Evolutionary conservation across 345 rosid genomes (phyloP).

Genomic region (Raphanus raphanistrum): DNA sequence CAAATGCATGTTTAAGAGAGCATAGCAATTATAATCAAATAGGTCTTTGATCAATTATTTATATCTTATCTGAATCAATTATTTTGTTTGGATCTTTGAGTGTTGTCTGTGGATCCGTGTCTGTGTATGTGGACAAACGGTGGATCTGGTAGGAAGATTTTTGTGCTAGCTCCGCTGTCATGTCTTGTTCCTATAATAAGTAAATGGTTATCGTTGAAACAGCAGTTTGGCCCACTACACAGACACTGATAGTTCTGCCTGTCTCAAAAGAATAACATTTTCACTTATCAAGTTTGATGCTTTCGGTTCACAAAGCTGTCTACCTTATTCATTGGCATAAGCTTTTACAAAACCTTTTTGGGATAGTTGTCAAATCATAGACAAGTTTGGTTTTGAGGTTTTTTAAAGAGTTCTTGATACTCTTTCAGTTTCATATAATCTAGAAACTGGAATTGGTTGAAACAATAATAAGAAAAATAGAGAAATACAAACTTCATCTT

Average conservation of each 20-base stretch:
- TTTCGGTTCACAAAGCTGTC: background rate
- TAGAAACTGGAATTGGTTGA: background rate
- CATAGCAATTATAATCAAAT: constrained; percentile 12
- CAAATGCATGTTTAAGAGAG: constrained; percentile 23
- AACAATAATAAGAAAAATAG: background rate
- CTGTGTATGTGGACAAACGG: background rate
- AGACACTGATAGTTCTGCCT: background rate
- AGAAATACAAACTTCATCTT: background rate
- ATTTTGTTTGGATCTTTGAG: background rate
- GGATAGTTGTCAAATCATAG: background rate
- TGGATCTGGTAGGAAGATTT: background rate
- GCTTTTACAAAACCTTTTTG: background rate
- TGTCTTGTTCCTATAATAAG: background rate
- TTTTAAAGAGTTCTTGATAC: background rate
- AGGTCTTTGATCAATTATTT: background rate
- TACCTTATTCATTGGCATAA: background rate
- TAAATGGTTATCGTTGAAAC: background rate
- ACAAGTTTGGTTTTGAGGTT: background rate
- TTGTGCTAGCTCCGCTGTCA: background rate
- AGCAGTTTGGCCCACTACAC: background rate
- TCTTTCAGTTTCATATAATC: background rate
- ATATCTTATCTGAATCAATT: background rate
- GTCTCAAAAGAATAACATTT: background rate
- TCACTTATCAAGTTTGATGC: background rate
- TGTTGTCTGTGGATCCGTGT: background rate